A percentile compares a stretch with the other conserved stretches of the same genome.
phyloP scores from a whole-genome alignment of 2,329 filamentous ascomycete genomes.

The Neopestalotiopsis sp. region DNA sequence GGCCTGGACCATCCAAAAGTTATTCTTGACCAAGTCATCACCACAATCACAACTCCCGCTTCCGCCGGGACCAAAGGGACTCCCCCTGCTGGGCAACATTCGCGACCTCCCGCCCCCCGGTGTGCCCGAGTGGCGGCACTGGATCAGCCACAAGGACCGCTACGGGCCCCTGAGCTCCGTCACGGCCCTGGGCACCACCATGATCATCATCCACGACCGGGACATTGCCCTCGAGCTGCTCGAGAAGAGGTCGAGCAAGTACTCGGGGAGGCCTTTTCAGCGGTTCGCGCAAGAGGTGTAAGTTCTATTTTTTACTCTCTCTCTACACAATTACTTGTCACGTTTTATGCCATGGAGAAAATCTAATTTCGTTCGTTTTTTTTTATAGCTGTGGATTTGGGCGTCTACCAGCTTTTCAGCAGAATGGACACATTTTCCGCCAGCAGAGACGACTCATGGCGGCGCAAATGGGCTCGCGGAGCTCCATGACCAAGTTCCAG shows the following conservation, averaged over 20 bases:
- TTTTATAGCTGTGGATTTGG: conserved; percentile 40
- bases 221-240: conserved; percentile 42
- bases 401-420: conserved; percentile 37
- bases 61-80: conserved; percentile 54
- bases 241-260: conserved; percentile 38
- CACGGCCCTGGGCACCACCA: conserved; percentile 44
- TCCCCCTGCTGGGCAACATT: conserved; percentile 56
- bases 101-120: conserved; percentile 49
- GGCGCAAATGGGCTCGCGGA: conserved; percentile 49
- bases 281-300: conserved; percentile 43
- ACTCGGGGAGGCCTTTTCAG: conserved; percentile 40
- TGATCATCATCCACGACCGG: conserved; percentile 46
- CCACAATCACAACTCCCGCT: conserved; percentile 26
- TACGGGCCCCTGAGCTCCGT: conserved; percentile 45
- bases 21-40: neutral
- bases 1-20: neutral
- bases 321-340: too few relatives aligned
- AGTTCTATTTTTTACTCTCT: conserved; percentile 9
- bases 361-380: neutral
- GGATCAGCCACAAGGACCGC: conserved; percentile 45
- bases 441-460: conserved; percentile 50
- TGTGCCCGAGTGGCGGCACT: conserved; percentile 43
- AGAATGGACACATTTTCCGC: conserved; percentile 42
- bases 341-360: neutral
- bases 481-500: conserved; percentile 43